Base-by-base conservation (phyloP, 352 stramenopile species). In the Globisporangium takayamanum region DNA sequence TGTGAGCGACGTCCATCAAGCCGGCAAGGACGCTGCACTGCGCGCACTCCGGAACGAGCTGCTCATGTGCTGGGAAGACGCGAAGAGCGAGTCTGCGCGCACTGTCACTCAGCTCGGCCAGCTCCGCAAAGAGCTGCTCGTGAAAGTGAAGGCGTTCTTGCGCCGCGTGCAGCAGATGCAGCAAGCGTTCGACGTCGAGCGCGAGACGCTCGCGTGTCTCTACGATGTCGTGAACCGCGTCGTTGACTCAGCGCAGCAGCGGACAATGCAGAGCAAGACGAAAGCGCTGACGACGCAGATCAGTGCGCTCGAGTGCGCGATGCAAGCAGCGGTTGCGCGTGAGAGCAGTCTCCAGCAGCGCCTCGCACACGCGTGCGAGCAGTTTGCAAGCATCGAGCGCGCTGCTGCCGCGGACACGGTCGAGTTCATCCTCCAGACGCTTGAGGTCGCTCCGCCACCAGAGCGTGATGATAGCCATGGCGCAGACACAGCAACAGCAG, bases 21-120 rank as follows among this genome's bases (percentile, higher is more conserved):
- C 42, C 0, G 50, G 49, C 0, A 15, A 53, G 10, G 28, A 37
- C 26, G 5, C 15, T 0, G 26, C 57, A 2, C 59, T 78, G 22
- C 20, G 60, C 2, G 39, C 61, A 22, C 59, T 81, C 39, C 30
- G 63, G 4, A 57, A 78, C 12, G 55, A 74, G 41, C 50, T 85
- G 26, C 53, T 76, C 26, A 75, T 81, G 66, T 59, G 60, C 10
- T 77, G 62, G 41, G 74, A 87, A 61, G 74, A 88, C 22, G 63
- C 68, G 0, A 59, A 65, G 2, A 39, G 67, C 3, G 58, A 45
- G 30, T 67, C 30, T 2, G 57, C 15, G 8, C 37, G 51, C 7
- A 50, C 49, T 10, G 55, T 52, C 2, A 15, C 0, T 18, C 57
- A 56, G 20, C 14, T 71, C 3, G 52, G 55, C 8, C 36, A 52